Evolutionary conservation across 176 grass and related monocot genomes (phyloP).

Genomic region (Dendrocalamus sinicus): DNA sequence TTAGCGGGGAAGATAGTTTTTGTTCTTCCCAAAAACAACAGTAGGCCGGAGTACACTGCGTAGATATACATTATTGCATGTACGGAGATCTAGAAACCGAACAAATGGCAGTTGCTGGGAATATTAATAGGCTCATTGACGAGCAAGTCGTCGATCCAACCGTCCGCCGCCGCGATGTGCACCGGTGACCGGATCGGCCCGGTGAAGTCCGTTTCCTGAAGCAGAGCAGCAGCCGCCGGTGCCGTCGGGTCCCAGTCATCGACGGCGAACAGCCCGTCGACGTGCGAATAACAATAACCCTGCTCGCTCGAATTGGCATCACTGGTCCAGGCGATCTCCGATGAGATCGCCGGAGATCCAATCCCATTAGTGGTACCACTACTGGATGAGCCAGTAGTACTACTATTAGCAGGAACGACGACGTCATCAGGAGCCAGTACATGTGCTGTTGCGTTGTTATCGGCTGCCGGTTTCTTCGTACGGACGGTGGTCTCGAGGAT

Average conservation of each 20-base stretch:
- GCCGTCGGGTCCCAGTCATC: background rate
- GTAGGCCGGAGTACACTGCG: too few relatives aligned
- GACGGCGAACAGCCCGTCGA: background rate
- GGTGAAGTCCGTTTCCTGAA: constrained; percentile 30
- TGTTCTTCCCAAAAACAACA: too few relatives aligned
- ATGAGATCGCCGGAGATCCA: constrained; percentile 36
- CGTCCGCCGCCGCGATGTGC: background rate
- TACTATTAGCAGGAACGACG: background rate
- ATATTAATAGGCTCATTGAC: background rate
- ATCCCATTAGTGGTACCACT: background rate
- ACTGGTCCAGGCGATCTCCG: constrained; percentile 18
- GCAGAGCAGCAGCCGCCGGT: background rate
- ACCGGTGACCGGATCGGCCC: constrained; percentile 54
- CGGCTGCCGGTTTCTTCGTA: background rate
- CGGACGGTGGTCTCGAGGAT: constrained; percentile 53
- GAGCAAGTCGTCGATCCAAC: background rate
- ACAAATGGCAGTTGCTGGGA: background rate
- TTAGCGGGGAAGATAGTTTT: too few relatives aligned
- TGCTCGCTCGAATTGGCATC: background rate
- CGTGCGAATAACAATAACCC: background rate
- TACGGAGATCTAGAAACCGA: background rate
- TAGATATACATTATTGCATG: background rate
- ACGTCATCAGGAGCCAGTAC: background rate
- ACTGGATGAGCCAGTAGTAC: background rate
- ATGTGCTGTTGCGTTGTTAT: background rate